Percentiles rank a stretch among this genome's conserved stretches.
These are phyloP conservation scores for Chaetomiaceae sp. DNA, from an alignment of 2,329 filamentous ascomycete species.

Conservation along the genomic window DNA sequence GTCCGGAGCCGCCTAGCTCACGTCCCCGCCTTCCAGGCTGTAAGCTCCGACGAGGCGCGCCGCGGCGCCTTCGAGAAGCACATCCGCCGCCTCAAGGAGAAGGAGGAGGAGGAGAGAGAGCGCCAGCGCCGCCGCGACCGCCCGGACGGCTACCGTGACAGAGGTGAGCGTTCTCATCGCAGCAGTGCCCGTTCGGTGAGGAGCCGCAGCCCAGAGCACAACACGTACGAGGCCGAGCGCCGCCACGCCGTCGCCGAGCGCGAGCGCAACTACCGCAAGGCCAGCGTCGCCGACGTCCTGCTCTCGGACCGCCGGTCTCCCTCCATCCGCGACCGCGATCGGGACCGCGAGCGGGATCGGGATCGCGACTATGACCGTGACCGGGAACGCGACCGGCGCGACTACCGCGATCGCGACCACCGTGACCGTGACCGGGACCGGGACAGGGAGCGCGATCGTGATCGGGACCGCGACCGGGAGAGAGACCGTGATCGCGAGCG, in stretches of 20 bases:
- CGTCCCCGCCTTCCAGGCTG: slow-evolving; percentile 76
- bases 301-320: slow-evolving; percentile 49
- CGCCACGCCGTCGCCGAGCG: slow-evolving; percentile 90
- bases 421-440: slow-evolving; percentile 29
- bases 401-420: slow-evolving; percentile 33
- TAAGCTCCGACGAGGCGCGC: slow-evolving; percentile 78
- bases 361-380: slow-evolving; percentile 30
- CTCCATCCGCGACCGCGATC: slow-evolving; percentile 40
- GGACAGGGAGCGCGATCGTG: slow-evolving; percentile 35
- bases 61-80: slow-evolving; percentile 86
- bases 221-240: slow-evolving; percentile 92
- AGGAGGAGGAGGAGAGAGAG: slow-evolving; percentile 78
- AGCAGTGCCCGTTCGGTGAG: slow-evolving; percentile 53
- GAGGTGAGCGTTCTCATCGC: slow-evolving; percentile 61
- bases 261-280: slow-evolving; percentile 87
- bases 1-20: slow-evolving; percentile 75
- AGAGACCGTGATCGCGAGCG: too few relatives aligned
- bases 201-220: slow-evolving; percentile 85
- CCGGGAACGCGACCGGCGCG: slow-evolving; percentile 34
- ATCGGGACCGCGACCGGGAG: slow-evolving; percentile 34
- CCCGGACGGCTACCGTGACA: slow-evolving; percentile 53
- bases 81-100: slow-evolving; percentile 84
- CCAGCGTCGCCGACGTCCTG: slow-evolving; percentile 62
- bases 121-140: slow-evolving; percentile 56
- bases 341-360: slow-evolving; percentile 37